These are phyloP conservation scores for Pyrenophora seminiperda DNA, from an alignment of 2,329 filamentous ascomycete species.

Conservation along the genomic window DNA sequence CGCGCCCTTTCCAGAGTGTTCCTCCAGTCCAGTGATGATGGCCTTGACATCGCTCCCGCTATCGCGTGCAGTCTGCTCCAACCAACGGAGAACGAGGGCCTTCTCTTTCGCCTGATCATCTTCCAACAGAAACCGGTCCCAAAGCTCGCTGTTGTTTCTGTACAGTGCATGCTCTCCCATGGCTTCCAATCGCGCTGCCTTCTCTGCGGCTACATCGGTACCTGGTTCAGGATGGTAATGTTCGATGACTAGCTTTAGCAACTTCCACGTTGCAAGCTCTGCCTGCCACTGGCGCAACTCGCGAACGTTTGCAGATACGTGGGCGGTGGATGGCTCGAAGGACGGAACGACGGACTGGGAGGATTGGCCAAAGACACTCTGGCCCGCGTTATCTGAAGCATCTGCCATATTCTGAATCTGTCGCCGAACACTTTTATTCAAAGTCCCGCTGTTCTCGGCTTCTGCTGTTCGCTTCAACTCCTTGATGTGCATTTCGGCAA, in stretches of 20 bases:
- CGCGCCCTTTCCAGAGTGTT: constrained; percentile 68
- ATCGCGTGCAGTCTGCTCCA: constrained; percentile 75
- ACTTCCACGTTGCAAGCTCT: constrained; percentile 89
- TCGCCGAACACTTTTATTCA: constrained; percentile 40
- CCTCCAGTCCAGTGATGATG: constrained; percentile 72
- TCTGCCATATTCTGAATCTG: constrained; percentile 41
- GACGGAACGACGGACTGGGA: constrained; percentile 26
- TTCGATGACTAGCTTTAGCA: constrained; percentile 75
- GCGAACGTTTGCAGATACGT: constrained; percentile 48
- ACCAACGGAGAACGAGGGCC: constrained; percentile 80
- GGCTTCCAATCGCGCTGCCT: constrained; percentile 38
- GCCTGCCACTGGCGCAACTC: constrained; percentile 72
- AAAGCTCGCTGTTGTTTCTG: constrained; percentile 66
- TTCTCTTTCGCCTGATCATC: constrained; percentile 79
- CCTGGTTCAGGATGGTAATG: constrained; percentile 61
- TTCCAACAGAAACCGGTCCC: constrained; percentile 73
- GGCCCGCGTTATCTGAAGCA: constrained; percentile 15
- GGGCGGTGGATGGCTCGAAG: constrained; percentile 17
- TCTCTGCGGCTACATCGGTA: constrained; percentile 39
- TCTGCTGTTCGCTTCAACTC: constrained; percentile 53
- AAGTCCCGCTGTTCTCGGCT: constrained; percentile 44
- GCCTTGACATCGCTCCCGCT: constrained; percentile 74
- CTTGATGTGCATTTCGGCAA: constrained; percentile 57
- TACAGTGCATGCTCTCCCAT: constrained; percentile 53
- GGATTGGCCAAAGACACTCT: constrained; percentile 23